Base-by-base conservation (phyloP, 768 basidiomycete genomes). In the Leccinum pellstonianum region DNA sequence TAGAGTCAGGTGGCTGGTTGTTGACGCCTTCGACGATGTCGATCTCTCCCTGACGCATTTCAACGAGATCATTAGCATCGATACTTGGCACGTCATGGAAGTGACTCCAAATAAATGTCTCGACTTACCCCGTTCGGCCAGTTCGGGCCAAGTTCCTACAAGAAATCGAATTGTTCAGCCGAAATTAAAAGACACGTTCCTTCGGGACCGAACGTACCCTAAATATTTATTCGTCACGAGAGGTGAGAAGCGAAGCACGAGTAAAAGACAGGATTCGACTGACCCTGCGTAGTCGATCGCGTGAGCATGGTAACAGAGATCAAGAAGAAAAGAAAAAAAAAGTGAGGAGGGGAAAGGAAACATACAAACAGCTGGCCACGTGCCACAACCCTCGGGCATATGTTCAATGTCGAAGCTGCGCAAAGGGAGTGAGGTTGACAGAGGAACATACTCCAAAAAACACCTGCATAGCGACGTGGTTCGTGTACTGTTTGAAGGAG, bases 341-440 rank as follows among this genome's bases (percentile, higher is more conserved):
- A n/a, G 9, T 43, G 10, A 10, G 41, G 5, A 8, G 6, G 7
- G 15, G 37, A 11, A 41, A 41, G 4, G 27, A 17, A 23, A 72
- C 71, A 15, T 21, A 75, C 76, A 77, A 9, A 74, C 51, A 41
- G 74, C 73, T 11, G 75, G 76, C 76, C 77, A 77, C 8, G 75
- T 76, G 0, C 75, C 77, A 55, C 77, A 78, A 14, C 74, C 77
- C 31, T 70, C 64, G 1, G 77, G 77, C 75, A 78, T 78, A 56
- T 75, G 73, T 2, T 23, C 68, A 19, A 78, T 71, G 54, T 78
- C 76, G 37, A 77, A 77, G 41, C 72, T 73, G 55, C 10, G 8
- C 23, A 49, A 49, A 43, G 14, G 1, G 8, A 3, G 11, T 59
- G 21, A 59, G 57, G 55, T 48, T 0, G n/a, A 21, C 9, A 5